Percentiles rank a stretch among this genome's conserved stretches.
Evolutionary conservation across 31 red algal species (phyloP).

Genomic region (Bonnemaisonia californica): DNA sequence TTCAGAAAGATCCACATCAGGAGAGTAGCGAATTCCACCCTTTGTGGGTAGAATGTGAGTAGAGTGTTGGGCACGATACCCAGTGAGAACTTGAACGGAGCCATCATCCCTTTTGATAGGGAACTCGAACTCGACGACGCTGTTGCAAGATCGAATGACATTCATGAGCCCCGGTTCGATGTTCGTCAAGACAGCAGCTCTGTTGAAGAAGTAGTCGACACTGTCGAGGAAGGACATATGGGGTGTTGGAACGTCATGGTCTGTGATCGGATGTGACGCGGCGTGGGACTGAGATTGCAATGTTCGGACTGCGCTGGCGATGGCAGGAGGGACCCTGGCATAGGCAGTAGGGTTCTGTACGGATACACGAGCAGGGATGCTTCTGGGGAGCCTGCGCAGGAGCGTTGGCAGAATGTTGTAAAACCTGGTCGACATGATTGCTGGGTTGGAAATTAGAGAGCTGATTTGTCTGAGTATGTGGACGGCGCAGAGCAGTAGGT

Average conservation of each 20-base stretch:
- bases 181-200: constrained; percentile 66
- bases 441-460: no score
- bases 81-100: constrained; percentile 75
- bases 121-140: constrained; percentile 81
- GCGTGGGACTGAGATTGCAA: neutral
- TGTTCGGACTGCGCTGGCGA: no score
- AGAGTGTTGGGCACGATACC: constrained; percentile 90
- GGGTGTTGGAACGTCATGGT: neutral
- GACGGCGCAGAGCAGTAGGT: no score
- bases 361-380: no score
- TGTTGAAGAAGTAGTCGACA: constrained; percentile 81
- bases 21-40: constrained; percentile 93
- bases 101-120: constrained; percentile 80
- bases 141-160: constrained; percentile 81
- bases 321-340: no score
- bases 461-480: no score
- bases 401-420: no score
- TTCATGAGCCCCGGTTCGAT: constrained; percentile 75
- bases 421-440: no score
- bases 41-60: constrained; percentile 87
- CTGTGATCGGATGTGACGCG: neutral
- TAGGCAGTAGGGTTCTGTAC: no score
- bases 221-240: constrained; percentile 78
- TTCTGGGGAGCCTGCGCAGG: no score
- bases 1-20: constrained; percentile 78